Evolutionary conservation across 306 rosid genomes (phyloP), one percentile per base, ranked within the genome.

Genomic region (Vigna trinervia): DNA sequence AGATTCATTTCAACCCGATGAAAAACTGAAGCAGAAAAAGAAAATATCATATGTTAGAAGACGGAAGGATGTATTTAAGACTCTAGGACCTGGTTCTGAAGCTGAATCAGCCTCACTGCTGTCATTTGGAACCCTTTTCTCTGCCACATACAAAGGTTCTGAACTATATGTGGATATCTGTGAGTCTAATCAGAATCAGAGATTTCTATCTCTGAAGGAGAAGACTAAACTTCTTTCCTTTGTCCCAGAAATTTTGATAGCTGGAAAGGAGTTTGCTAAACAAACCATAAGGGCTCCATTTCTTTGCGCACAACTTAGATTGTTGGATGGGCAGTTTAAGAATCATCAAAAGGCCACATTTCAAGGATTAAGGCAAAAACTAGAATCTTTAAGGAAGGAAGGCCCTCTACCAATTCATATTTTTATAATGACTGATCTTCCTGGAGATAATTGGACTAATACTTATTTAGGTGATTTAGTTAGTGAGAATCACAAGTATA

Each of bases 91-190:
- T 7, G 86, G 88, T 80, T 90, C 98, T 38, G 74, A 82, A 81
- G 91, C 85, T 77, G 91, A 82, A 83, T 80, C 86, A 6, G 89
- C 96, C 59, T 85, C 90, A 36, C 76, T 92, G 70, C 84, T 94
- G 77, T 91, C 96, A 56, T 94, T 94, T 84, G 97, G 98, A 75
- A 92, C 96, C 87, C 96, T 94, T 84, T 94, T 94, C 80, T 86
- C 93, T 50, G 54, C 93, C 48, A 85, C 92, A 57, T 94, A 94
- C 78, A 94, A 84, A 86, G 89, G 90, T 74, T 90, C 95, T 0
- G 90, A 94, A 84, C 80, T 85, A 46, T 76, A 85, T 85, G 54
- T 89, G 50, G 93, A 89, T 79, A 88, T 94, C 48, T 89, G 66
- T 67, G 90, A 89, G 74, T 76, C 90, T 84, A 80, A 78, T 65